Evolutionary conservation across 2,329 filamentous ascomycete genomes (phyloP).

Genomic region (Cadophora sp.): DNA sequence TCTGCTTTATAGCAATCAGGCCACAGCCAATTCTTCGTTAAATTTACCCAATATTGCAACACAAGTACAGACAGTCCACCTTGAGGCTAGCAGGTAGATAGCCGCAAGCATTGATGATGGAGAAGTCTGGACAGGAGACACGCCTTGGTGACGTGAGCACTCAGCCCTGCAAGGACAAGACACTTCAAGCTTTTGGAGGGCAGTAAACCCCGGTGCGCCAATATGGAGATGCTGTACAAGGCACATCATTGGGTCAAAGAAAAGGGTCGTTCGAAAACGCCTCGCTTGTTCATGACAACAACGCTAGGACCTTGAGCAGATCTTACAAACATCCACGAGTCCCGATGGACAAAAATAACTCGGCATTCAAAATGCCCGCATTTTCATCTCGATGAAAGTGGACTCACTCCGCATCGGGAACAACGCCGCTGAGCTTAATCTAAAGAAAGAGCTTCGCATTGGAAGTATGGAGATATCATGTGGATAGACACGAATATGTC

Average conservation of each 20-base stretch:
- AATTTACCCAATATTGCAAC: not conserved
- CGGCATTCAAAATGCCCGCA: not conserved
- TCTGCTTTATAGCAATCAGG: not conserved
- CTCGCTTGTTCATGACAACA: not conserved
- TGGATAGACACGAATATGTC: not conserved
- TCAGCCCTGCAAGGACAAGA: slow-evolving; percentile 17
- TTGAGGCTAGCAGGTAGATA: not conserved
- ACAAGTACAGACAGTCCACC: not conserved
- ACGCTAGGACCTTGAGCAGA: not conserved
- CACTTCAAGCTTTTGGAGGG: not conserved
- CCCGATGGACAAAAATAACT: not conserved
- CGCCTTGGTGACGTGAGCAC: slow-evolving; percentile 18
- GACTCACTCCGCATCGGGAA: not conserved
- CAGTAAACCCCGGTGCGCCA: not conserved
- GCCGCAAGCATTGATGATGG: not conserved
- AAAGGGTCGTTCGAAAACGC: not conserved
- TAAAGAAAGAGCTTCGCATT: not conserved
- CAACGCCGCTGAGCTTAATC: not conserved
- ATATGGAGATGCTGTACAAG: not conserved
- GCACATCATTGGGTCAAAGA: not conserved
- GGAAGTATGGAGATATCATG: not conserved
- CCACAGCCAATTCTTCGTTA: not conserved
- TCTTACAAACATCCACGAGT: not conserved
- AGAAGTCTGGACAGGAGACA: not conserved
- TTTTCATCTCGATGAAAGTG: not conserved